Evolutionary conservation across 208 protist species (phyloP).

Genomic region (Trypanosoma brucei): DNA sequence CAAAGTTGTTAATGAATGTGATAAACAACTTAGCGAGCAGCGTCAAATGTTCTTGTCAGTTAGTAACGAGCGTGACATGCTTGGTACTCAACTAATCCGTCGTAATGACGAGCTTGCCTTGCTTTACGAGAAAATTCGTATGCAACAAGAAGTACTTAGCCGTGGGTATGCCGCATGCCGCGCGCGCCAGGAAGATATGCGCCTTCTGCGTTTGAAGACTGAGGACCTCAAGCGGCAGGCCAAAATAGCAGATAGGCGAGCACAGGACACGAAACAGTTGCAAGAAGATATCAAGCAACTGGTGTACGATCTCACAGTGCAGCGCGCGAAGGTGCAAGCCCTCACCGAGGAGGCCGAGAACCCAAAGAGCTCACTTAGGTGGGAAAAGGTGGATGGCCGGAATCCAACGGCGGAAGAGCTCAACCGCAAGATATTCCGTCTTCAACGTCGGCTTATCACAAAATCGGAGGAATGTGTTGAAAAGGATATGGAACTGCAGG

Average conservation of each 20-base stretch:
- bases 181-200: slow-evolving; percentile 75
- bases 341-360: slow-evolving; percentile 96
- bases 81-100: slow-evolving; percentile 95
- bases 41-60: slow-evolving; percentile 92
- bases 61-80: slow-evolving; percentile 94
- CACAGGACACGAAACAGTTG: slow-evolving; percentile 55
- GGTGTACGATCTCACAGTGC: slow-evolving; percentile 37
- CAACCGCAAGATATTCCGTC: slow-evolving; percentile 91
- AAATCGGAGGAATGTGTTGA: slow-evolving; percentile 97
- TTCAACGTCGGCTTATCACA: slow-evolving; percentile 95
- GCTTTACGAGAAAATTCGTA: slow-evolving; percentile 97
- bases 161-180: slow-evolving; percentile 95
- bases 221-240: slow-evolving; percentile 89
- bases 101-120: slow-evolving; percentile 97
- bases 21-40: slow-evolving; percentile 85
- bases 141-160: slow-evolving; percentile 91
- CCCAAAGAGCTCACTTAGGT: slow-evolving; percentile 89
- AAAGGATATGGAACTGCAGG: slow-evolving; percentile 92
- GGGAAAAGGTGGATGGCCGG: slow-evolving; percentile 92
- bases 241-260: slow-evolving; percentile 82
- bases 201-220: slow-evolving; percentile 63
- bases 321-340: slow-evolving; percentile 87
- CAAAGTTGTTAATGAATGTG: slow-evolving; percentile 92
- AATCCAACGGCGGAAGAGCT: slow-evolving; percentile 92
- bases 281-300: slow-evolving; percentile 43